Percentiles rank a stretch among this genome's conserved stretches.
Conservation (phyloP, 208 protist species). For the Leishmania lainsoni region DNA sequence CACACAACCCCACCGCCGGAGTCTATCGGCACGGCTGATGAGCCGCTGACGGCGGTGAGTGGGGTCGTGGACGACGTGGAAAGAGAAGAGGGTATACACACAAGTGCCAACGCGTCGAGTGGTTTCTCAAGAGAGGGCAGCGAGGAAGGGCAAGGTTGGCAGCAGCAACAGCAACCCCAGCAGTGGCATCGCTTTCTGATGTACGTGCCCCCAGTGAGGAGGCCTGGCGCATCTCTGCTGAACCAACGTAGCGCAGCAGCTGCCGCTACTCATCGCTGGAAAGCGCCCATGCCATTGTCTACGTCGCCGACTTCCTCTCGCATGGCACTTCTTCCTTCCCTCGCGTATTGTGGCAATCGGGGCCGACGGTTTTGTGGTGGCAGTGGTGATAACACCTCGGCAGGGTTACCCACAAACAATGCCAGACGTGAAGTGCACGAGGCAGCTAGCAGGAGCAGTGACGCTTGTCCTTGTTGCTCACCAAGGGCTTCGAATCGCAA, state of each 20-base stretch:
- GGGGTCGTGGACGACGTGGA: not conserved
- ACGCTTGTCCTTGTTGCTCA: not conserved
- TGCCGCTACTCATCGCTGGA: not conserved
- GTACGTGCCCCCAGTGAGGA: conserved; percentile 9
- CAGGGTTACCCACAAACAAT: not conserved
- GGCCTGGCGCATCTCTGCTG: not conserved
- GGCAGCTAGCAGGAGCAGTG: not conserved
- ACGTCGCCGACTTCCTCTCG: not conserved
- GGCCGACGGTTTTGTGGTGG: not conserved
- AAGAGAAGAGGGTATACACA: not conserved
- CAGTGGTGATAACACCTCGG: not conserved
- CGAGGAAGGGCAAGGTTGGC: not conserved
- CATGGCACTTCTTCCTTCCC: not conserved
- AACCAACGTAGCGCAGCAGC: not conserved
- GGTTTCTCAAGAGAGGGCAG: not conserved
- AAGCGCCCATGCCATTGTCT: not conserved
- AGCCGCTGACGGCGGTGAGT: not conserved
- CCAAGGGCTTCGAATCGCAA: no score
- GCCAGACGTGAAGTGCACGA: not conserved
- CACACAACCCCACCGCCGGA: not conserved
- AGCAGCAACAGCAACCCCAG: not conserved
- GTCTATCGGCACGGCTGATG: not conserved
- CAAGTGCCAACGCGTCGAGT: no score
- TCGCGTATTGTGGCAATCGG: not conserved
- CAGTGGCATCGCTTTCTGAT: conserved; percentile 9